A percentile compares a stretch with the other conserved stretches of the same genome.
phyloP scores from a whole-genome alignment of 2,329 filamentous ascomycete genomes.

The Cadophora luteo-olivacea region DNA sequence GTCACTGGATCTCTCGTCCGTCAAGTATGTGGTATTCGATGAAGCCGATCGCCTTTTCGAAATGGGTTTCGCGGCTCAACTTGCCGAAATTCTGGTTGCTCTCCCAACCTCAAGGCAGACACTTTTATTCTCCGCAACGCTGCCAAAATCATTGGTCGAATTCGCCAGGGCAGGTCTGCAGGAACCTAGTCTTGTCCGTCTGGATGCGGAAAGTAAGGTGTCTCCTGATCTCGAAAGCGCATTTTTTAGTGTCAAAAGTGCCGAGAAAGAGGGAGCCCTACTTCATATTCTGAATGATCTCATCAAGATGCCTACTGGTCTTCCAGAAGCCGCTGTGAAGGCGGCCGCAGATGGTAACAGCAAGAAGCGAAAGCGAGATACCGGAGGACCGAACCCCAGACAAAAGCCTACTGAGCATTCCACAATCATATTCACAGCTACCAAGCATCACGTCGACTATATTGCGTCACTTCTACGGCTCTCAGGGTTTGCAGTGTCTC shows the following conservation, averaged over 20 bases:
- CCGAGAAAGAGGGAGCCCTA: constrained; percentile 92
- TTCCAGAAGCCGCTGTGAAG: constrained; percentile 56
- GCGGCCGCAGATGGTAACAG: constrained; percentile 44
- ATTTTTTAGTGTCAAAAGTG: constrained; percentile 91
- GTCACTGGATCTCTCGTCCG: constrained; percentile 86
- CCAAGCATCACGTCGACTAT: constrained; percentile 98
- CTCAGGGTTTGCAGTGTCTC: constrained; percentile 87
- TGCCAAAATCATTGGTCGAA: constrained; percentile 93
- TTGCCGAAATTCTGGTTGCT: constrained; percentile 91
- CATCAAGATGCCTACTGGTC: constrained; percentile 84
- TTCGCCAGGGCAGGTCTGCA: constrained; percentile 93
- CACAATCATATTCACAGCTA: constrained; percentile 93
- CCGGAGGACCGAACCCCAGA: constrained; percentile 58
- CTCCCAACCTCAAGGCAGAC: constrained; percentile 87
- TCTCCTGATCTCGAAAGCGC: constrained; percentile 95
- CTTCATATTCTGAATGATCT: constrained; percentile 89
- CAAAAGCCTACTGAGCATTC: constrained; percentile 87
- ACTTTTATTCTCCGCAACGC: constrained; percentile 90
- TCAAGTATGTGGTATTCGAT: constrained; percentile 95
- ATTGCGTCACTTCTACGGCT: constrained; percentile 78
- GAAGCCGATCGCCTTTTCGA: constrained; percentile 97
- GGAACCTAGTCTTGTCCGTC: constrained; percentile 85
- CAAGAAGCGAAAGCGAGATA: constrained; percentile 76
- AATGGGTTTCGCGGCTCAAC: constrained; percentile 95
- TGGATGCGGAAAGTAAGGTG: constrained; percentile 95